Percentiles rank a stretch among this genome's conserved stretches.
phyloP scores from a whole-genome alignment of 2,329 filamentous ascomycete genomes.

The Diaporthe sp. region DNA sequence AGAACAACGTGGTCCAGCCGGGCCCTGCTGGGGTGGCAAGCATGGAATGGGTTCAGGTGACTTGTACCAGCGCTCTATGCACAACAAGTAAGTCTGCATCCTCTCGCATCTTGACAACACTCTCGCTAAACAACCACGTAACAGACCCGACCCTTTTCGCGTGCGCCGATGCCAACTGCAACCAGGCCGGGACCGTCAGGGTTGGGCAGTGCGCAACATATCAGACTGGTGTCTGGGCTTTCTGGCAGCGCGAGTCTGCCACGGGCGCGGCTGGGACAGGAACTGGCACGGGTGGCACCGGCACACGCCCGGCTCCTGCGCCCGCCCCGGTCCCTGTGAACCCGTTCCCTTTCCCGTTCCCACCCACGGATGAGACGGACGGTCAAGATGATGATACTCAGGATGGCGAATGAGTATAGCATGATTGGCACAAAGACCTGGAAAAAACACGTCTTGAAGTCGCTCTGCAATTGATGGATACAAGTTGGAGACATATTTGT shows the following conservation, averaged over 20 bases:
- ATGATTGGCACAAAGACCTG: neutral
- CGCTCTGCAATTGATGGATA: neutral
- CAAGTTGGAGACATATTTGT: too few species aligned
- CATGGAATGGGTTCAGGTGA: constrained; percentile 21
- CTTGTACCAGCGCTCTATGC: constrained; percentile 2
- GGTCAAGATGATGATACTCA: neutral
- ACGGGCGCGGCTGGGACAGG: neutral
- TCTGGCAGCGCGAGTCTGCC: constrained; percentile 7
- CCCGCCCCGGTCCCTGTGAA: neutral
- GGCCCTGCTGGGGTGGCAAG: neutral
- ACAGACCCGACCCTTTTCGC: neutral
- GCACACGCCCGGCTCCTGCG: neutral
- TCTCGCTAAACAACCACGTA: neutral
- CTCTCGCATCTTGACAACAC: too few species aligned
- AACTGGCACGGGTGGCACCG: neutral
- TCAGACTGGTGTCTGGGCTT: neutral
- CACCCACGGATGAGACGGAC: neutral
- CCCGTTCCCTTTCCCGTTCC: neutral
- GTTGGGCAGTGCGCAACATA: constrained; percentile 13
- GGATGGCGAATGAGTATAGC: neutral
- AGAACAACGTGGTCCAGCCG: neutral
- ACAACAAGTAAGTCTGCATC: neutral
- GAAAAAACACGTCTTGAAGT: too few species aligned
- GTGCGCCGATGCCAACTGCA: constrained; percentile 2
- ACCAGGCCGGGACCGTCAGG: neutral